Conservation (phyloP, 2,329 filamentous ascomycete genomes). For the Hypomyces perniciosus region DNA sequence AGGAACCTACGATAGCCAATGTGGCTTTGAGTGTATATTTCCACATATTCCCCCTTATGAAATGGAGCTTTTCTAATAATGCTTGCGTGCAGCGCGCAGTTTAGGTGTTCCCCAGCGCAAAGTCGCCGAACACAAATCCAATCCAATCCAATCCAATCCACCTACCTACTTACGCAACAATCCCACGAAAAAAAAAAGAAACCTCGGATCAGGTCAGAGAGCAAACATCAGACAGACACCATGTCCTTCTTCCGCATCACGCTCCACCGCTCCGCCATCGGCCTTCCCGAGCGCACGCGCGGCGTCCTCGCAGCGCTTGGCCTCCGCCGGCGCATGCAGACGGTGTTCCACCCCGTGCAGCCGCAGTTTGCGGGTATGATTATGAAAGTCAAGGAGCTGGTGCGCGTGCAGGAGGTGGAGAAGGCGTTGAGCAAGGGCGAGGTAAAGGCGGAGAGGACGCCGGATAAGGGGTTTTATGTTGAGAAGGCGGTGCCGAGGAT, state of each 20-base stretch:
- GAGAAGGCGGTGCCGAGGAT: constrained; percentile 47
- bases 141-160: not conserved
- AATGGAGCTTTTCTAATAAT: no score
- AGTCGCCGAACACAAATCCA: not conserved
- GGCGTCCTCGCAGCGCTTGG: constrained; percentile 82
- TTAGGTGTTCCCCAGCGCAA: no score
- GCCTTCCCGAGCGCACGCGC: constrained; percentile 71
- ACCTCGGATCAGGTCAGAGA: not conserved
- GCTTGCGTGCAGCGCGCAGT: no score
- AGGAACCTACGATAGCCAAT: no score
- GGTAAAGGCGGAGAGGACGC: constrained; percentile 64
- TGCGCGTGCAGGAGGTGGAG: constrained; percentile 74
- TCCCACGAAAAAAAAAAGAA: not conserved
- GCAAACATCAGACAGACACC: not conserved
- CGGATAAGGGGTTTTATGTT: constrained; percentile 74
- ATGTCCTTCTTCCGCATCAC: constrained; percentile 90
- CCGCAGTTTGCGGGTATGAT: constrained; percentile 83
- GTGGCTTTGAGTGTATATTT: no score
- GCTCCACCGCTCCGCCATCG: constrained; percentile 82
- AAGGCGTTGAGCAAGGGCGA: constrained; percentile 56
- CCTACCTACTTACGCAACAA: not conserved
- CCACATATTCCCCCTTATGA: no score
- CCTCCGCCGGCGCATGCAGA: constrained; percentile 75
- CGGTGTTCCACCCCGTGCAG: constrained; percentile 82
- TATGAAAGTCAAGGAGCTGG: constrained; percentile 89